Conservation (phyloP, 2,329 filamentous ascomycete species). For the Cadophora luteo-olivacea region DNA sequence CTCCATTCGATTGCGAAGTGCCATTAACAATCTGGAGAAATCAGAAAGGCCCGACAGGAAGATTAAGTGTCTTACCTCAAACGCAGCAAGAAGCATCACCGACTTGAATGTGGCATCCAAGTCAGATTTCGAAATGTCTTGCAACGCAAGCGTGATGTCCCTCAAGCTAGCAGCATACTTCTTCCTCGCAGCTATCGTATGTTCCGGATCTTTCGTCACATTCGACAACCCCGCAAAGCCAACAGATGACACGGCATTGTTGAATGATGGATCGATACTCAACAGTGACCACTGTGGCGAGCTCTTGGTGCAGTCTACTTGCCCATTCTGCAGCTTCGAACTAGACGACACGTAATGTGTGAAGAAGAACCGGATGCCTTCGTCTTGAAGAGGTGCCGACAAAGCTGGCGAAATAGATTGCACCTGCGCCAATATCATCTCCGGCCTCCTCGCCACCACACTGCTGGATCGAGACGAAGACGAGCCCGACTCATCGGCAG, state of each 20-base stretch:
- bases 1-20: constrained; percentile 8
- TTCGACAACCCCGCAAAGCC: constrained; percentile 58
- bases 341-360: constrained; percentile 31
- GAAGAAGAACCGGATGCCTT: constrained; percentile 38
- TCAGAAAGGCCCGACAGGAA: background rate
- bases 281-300: constrained; percentile 30
- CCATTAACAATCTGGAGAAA: constrained; percentile 32
- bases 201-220: constrained; percentile 43
- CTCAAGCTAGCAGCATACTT: constrained; percentile 57
- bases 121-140: constrained; percentile 50
- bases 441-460: background rate
- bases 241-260: constrained; percentile 57
- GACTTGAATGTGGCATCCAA: constrained; percentile 60
- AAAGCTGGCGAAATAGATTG: background rate
- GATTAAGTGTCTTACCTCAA: constrained; percentile 47
- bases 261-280: constrained; percentile 52
- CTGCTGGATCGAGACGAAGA: background rate
- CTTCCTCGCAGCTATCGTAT: constrained; percentile 55
- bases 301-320: constrained; percentile 37
- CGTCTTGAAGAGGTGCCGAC: constrained; percentile 22
- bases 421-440: background rate
- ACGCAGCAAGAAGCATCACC: constrained; percentile 58
- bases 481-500: background rate
- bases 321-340: background rate
- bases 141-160: constrained; percentile 54